Evolutionary conservation across 169 alveolate genomes (phyloP).

Genomic region (Plasmodium falciparum): DNA sequence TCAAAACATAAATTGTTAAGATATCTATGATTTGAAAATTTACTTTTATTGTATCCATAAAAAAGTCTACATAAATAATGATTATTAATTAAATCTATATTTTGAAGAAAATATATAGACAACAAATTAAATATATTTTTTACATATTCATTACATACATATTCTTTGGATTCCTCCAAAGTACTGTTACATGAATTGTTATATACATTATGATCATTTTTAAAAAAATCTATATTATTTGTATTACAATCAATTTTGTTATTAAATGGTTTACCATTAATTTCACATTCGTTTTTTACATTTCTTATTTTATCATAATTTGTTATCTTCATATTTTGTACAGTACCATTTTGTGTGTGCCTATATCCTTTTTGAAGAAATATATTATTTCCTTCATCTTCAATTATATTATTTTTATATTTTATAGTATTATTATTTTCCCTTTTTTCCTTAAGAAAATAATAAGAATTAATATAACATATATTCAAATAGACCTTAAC

Average conservation of each 20-base stretch:
- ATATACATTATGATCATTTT: slow-evolving; percentile 21
- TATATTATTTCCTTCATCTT: neutral
- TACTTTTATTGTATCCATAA: slow-evolving; percentile 74
- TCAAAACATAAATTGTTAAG: slow-evolving; percentile 69
- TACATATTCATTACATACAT: slow-evolving; percentile 47
- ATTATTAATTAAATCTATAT: slow-evolving; percentile 44
- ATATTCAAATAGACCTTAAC: slow-evolving; percentile 62
- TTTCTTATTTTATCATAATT: neutral
- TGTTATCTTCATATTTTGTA: neutral
- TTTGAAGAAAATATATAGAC: slow-evolving; percentile 69
- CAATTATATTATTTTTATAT: neutral
- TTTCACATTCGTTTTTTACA: neutral
- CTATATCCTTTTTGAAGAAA: neutral
- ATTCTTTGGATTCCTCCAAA: slow-evolving; percentile 12
- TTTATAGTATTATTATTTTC: neutral
- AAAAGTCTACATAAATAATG: slow-evolving; percentile 73
- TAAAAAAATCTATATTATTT: neutral
- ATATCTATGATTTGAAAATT: slow-evolving; percentile 68
- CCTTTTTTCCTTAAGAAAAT: slow-evolving; percentile 52
- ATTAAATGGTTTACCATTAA: neutral
- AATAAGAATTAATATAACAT: slow-evolving; percentile 70
- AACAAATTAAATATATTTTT: slow-evolving; percentile 61
- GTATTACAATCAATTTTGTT: neutral
- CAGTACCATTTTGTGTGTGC: neutral
- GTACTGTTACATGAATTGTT: slow-evolving; percentile 15